These are phyloP conservation scores for Triglochin maritima DNA, from an alignment of 106 monocot genomes.

Conservation along the genomic window DNA sequence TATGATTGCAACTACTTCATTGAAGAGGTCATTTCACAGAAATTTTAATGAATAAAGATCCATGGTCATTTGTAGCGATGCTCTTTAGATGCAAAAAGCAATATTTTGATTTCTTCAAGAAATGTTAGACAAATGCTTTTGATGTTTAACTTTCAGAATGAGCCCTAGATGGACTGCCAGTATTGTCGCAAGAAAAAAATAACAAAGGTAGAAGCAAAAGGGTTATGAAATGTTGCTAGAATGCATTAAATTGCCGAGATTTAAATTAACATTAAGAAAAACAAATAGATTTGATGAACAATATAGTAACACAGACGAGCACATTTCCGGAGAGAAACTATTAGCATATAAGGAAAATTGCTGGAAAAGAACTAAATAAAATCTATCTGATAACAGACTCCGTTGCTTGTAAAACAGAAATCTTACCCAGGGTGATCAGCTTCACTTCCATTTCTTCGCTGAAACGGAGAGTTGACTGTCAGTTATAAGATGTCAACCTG, in stretches of 20 bases:
- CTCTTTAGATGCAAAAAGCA: too few species aligned
- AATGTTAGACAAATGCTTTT: too few species aligned
- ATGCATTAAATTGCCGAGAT: not conserved
- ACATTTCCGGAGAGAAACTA: not conserved
- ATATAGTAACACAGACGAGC: not conserved
- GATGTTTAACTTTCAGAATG: too few species aligned
- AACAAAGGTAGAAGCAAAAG: too few species aligned
- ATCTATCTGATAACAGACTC: not conserved
- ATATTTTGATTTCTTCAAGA: too few species aligned
- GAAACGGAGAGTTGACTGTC: conserved; percentile 4
- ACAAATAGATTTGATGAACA: not conserved
- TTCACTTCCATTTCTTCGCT: conserved; percentile 19
- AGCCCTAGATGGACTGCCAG: too few species aligned
- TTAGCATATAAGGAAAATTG: not conserved
- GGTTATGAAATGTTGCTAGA: not conserved
- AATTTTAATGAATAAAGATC: too few species aligned
- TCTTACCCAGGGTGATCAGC: conserved; percentile 18
- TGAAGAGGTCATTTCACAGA: too few species aligned
- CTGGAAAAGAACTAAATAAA: too few species aligned
- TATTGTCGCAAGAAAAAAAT: too few species aligned
- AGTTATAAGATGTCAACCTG: not conserved
- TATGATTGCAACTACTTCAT: too few species aligned
- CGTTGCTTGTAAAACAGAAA: not conserved
- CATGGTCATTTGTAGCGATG: too few species aligned
- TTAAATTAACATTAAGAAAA: not conserved